These are phyloP conservation scores for Coemansia asiatica DNA, from an alignment of 192 early-diverging fungal species.

Conservation along the genomic window DNA sequence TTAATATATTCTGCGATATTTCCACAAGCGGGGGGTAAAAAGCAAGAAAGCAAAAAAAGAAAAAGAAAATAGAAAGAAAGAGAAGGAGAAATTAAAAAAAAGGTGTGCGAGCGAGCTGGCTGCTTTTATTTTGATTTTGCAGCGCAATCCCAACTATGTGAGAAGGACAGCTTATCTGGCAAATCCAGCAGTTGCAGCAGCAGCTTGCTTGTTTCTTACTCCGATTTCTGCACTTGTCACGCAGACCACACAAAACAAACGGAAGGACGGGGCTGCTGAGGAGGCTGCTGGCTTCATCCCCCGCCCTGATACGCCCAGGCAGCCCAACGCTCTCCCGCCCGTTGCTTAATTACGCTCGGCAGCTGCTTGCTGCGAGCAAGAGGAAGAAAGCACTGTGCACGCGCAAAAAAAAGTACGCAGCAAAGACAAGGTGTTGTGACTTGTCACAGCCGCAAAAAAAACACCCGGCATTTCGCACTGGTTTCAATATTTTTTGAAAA, in stretches of 20 bases:
- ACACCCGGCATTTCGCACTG: constrained; percentile 9
- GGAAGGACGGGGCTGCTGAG: no score
- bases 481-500: neutral
- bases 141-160: neutral
- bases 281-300: neutral
- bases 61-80: constrained; percentile 4
- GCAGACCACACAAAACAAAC: neutral
- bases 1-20: neutral
- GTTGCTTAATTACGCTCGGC: neutral
- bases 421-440: neutral
- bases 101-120: neutral
- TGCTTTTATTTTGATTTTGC: neutral
- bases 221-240: constrained; percentile 1
- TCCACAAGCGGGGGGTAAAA: neutral
- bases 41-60: neutral
- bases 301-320: neutral
- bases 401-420: neutral
- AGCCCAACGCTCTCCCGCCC: neutral
- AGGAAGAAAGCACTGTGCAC: neutral
- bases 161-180: neutral
- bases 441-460: neutral
- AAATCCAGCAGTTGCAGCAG: neutral
- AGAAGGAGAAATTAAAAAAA: neutral
- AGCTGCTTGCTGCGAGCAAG: neutral
- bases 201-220: neutral